Percentiles rank a stretch among this genome's conserved stretches.
Conservation (phyloP, 805 yeast species). For the Lipomyces spencermartinsiae region DNA sequence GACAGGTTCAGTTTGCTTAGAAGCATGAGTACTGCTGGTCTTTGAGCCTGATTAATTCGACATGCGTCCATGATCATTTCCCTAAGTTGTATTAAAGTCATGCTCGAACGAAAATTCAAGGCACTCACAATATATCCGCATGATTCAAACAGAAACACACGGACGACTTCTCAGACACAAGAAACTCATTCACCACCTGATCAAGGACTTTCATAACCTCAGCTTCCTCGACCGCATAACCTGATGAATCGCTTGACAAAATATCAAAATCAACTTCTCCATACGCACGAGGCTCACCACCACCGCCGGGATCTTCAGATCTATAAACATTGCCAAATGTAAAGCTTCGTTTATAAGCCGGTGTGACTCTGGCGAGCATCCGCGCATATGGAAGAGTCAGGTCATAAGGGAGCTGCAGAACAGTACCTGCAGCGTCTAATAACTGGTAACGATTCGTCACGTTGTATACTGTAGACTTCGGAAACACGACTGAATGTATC, state of each 20-base stretch:
- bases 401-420: constrained; percentile 88
- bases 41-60: constrained; percentile 76
- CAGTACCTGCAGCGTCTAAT: constrained; percentile 84
- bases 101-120: neutral
- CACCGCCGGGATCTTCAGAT: constrained; percentile 43
- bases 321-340: constrained; percentile 84
- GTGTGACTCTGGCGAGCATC: constrained; percentile 68
- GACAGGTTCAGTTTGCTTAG: constrained; percentile 80
- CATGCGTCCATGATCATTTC: constrained; percentile 72
- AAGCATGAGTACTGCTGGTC: constrained; percentile 68
- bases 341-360: constrained; percentile 64
- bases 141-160: constrained; percentile 76
- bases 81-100: neutral
- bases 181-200: constrained; percentile 76
- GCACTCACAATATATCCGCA: constrained; percentile 72
- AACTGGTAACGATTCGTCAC: constrained; percentile 66
- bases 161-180: constrained; percentile 56
- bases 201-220: constrained; percentile 84
- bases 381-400: constrained; percentile 90
- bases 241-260: constrained; percentile 56
- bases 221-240: constrained; percentile 73
- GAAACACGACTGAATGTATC: constrained; percentile 72
- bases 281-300: constrained; percentile 60
- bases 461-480: constrained; percentile 74
- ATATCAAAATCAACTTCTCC: constrained; percentile 90